Base-by-base conservation (phyloP, 768 basidiomycete genomes). In the Leccinum uliginosum region DNA sequence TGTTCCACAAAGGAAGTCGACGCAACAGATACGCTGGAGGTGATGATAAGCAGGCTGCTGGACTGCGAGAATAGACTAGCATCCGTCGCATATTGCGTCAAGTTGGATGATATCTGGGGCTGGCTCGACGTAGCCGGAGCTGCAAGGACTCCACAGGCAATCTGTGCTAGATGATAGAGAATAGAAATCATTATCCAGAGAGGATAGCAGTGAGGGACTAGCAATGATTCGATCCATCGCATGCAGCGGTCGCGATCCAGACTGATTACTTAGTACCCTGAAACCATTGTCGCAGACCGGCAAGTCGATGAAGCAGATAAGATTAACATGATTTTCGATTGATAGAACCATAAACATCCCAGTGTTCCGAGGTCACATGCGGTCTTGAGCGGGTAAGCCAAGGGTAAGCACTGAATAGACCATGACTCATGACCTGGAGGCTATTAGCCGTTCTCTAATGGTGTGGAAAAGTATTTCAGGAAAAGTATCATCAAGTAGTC, bases 91-190 rank as follows among this genome's bases (percentile, higher is more conserved):
- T 27, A 24, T 43, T 46, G 45, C 26, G 43, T 29, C n/a, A 29
- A 9, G 32, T 26, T n/a, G 23, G 23, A 51, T 12, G 19, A 11
- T 15, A 26, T 32, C 30, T 53, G 51, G 7, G 50, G 3, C 50
- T 38, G 60, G 34, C 34, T 58, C 10, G 56, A 54, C n/a, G 48
- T 50, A 14, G 57, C 44, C 27, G 65, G 67, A 5, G 59, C 58
- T 34, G 60, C 56, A 29, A 56, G 21, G 1, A 46, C 47, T 10
- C 27, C 49, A 24, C 10, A 32, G 34, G 58, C 61, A 56, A 55
- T 61, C 59, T 65, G 65, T 63, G 59, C 67, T 27, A 63, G 43
- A 11, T 55, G 17, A 51, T 19, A 55, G 23, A 60, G 10, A n/a
- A 30, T 12, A 4, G 38, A 6, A 44, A 43, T 6, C 65, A 67